Percentiles rank a stretch among this genome's conserved stretches.
phyloP scores from a whole-genome alignment of 1,284 basidiomycete species.

The Ganoderma sp. region DNA sequence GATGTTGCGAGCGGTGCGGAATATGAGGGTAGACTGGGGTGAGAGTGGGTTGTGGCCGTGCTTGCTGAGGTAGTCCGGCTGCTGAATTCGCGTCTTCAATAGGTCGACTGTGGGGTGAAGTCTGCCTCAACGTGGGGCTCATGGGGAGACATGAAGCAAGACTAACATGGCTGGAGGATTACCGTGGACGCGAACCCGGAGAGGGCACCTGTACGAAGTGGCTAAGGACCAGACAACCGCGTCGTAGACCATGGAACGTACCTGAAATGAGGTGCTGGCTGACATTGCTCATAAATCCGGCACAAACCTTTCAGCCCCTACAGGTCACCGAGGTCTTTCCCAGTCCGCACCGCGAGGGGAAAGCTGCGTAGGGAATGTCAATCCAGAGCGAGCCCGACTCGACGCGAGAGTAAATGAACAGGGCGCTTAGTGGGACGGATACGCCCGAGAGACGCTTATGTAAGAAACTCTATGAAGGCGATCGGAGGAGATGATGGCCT shows the following conservation, averaged over 20 bases:
- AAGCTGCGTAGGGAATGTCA: background rate
- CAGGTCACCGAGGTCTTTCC: background rate
- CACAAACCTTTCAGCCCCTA: slow-evolving; percentile 5
- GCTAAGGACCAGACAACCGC: slow-evolving; percentile 3
- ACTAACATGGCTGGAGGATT: slow-evolving; percentile 78
- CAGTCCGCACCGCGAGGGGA: slow-evolving; percentile 3
- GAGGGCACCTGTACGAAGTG: slow-evolving; percentile 58
- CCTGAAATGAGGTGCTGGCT: slow-evolving; percentile 77
- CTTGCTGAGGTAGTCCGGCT: slow-evolving; percentile 58
- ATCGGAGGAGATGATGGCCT: slow-evolving; percentile 6
- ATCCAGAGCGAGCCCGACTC: background rate
- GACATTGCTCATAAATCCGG: slow-evolving; percentile 65
- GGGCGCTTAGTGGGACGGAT: no score
- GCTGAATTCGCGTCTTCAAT: slow-evolving; percentile 87
- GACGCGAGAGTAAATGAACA: background rate
- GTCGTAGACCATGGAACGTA: slow-evolving; percentile 37
- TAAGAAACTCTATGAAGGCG: slow-evolving; percentile 11
- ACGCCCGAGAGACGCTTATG: slow-evolving; percentile 10
- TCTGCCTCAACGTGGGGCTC: background rate
- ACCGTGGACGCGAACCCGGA: slow-evolving; percentile 78
- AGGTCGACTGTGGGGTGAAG: slow-evolving; percentile 71
- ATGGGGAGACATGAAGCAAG: background rate
- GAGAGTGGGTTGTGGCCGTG: slow-evolving; percentile 42
- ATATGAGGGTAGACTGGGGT: slow-evolving; percentile 42
- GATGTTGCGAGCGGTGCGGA: slow-evolving; percentile 63